Percentiles rank a stretch among this genome's conserved stretches.
These are phyloP conservation scores for Talaromyces rugulosus DNA, from an alignment of 2,329 filamentous ascomycete genomes.

Conservation along the genomic window DNA sequence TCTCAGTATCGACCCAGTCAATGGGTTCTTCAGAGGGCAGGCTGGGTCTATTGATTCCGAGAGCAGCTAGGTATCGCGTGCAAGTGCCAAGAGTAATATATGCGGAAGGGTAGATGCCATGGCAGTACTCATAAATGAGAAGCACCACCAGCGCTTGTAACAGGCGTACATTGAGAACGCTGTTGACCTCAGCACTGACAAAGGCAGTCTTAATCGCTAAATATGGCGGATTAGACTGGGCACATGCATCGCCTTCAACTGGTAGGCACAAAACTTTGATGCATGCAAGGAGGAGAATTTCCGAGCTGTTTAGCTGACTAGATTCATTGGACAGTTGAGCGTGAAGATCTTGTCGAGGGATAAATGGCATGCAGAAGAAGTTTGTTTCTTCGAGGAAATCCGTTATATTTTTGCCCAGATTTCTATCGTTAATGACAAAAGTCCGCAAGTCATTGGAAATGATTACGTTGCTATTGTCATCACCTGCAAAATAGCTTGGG, in stretches of 20 bases:
- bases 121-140: conserved; percentile 47
- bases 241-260: neutral
- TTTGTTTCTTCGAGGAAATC: conserved; percentile 9
- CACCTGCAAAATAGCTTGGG: neutral
- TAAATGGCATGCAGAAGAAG: conserved; percentile 12
- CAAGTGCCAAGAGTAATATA: conserved; percentile 47
- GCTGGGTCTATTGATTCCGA: conserved; percentile 36
- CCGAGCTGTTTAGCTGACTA: conserved; percentile 2
- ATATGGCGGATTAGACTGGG: conserved; percentile 4
- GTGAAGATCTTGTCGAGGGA: conserved; percentile 8
- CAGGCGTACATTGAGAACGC: conserved; percentile 39
- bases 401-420: neutral
- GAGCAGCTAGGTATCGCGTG: conserved; percentile 42
- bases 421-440: neutral
- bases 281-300: conserved; percentile 13
- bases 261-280: conserved; percentile 7
- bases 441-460: neutral
- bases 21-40: conserved; percentile 19
- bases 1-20: conserved; percentile 48
- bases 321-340: neutral
- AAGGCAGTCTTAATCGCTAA: conserved; percentile 11
- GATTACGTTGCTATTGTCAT: neutral
- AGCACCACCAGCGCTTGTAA: conserved; percentile 47
- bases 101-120: conserved; percentile 49
- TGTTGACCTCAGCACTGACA: conserved; percentile 32